These are phyloP conservation scores for Cryphonectria nitschkei DNA, from an alignment of 2,329 filamentous ascomycete species.

Conservation along the genomic window DNA sequence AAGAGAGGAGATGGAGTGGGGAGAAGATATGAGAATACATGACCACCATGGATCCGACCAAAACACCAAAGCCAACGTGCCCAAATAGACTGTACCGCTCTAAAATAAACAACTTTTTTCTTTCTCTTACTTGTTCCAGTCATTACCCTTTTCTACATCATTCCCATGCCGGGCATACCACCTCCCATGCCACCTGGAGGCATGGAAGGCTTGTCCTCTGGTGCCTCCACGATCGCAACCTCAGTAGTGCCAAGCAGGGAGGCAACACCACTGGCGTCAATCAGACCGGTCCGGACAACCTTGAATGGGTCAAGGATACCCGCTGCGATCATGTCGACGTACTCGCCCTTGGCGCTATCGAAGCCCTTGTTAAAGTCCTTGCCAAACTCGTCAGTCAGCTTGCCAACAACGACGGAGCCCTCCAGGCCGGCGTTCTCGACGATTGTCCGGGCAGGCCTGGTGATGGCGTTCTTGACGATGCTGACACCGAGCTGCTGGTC, in stretches of 20 bases:
- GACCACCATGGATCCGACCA: conserved; percentile 43
- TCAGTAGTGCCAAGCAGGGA: conserved; percentile 97
- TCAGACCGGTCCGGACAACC: conserved; percentile 94
- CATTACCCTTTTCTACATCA: conserved; percentile 56
- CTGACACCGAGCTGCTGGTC: conserved; percentile 98
- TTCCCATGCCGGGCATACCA: conserved; percentile 54
- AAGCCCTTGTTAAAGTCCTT: conserved; percentile 97
- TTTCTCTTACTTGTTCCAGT: conserved; percentile 18
- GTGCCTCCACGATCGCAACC: conserved; percentile 94
- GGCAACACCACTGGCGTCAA: conserved; percentile 94
- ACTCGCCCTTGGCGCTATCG: conserved; percentile 95
- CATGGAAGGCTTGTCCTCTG: conserved; percentile 83
- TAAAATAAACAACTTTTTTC: conserved; percentile 34
- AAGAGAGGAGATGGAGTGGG: conserved; percentile 34
- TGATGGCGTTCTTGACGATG: conserved; percentile 98
- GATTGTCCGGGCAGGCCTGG: conserved; percentile 89
- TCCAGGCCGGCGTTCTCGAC: conserved; percentile 97
- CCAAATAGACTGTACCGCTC: conserved; percentile 41
- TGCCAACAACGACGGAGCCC: conserved; percentile 94
- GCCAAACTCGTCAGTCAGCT: conserved; percentile 93
- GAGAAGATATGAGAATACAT: conserved; percentile 46
- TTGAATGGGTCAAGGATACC: conserved; percentile 99
- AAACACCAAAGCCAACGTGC: conserved; percentile 56
- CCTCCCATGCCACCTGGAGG: conserved; percentile 51
- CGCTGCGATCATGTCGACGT: conserved; percentile 95